Base-by-base conservation (phyloP, 257 asterid species). In the Solanum sitiens region DNA sequence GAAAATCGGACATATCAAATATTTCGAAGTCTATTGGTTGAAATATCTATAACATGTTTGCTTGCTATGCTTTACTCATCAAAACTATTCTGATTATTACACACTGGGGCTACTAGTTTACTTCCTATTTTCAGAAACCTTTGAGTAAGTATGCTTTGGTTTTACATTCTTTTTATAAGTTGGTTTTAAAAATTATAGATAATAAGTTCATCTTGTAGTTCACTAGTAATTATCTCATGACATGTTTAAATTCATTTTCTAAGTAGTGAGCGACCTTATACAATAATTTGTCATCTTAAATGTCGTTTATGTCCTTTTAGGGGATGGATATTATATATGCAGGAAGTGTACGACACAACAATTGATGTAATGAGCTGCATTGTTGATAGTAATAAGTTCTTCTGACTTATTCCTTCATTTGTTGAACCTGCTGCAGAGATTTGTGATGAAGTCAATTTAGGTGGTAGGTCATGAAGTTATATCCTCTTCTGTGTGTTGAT, bases 291-390 rank as follows among this genome's bases (percentile, higher is more conserved):
- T 47, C 44, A 16, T 80, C 27, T 80, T 47, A 39, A 9, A 8
- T n/a, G 30, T 76, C 35, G 1, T 40, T 18, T 9, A 6, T 10
- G 30, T 80, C 44, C n/a, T 80, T 11, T 83, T 91, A 97, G 99
- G 95, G 98, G 98, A 7, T 97, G 98, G 98, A 39, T 2, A 40
- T 11, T 95, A 20, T 96, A 94, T 93, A 87, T 96, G 91, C 98
- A 95, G 91, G 94, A 95, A 86, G 99, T 95, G 91, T 93, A 96
- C 40, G 98, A 98, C 85, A 93, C 99, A 45, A 91, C 98, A 18
- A 73, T 88, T 6, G 98, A 94, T 90, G 99, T 98, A 25, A 68
- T 92, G 61, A 93, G 88, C 76, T 93, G 89, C 91, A 95, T 96
- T 95, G 89, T 94, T 76, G 91, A 93, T 90, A 73, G 98, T 96